Base-by-base conservation (phyloP, 192 early-diverging fungal species). In the Coemansia sp. region DNA sequence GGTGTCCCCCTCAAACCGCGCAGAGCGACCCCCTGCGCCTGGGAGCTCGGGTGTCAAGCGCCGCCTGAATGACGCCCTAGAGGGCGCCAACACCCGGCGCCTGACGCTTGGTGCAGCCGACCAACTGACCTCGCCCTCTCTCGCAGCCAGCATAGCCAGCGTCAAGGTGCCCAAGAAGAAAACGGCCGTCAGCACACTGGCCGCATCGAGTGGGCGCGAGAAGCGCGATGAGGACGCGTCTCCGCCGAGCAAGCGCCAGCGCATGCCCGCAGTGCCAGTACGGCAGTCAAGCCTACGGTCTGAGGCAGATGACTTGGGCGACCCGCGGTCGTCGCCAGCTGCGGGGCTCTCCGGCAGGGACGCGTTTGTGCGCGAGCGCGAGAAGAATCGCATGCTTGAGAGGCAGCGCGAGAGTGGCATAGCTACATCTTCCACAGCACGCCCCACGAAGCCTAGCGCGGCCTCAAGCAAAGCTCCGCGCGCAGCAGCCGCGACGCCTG, bases 111-210 rank as follows among this genome's bases (percentile, higher is more conserved):
- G 29, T 39, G 58, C 20, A 38, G 37, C 39, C 15, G 51, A 54
- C 29, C 51, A 25, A 0, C 20, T 61, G 58, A 32, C 56, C 10
- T 49, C 41, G 2, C 45, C 42, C 11, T 36, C 70, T 15, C 27
- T 65, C 20, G 70, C 70, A 11, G 45, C 45, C 31, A 59, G 58
- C 20, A 60, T 72, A 32, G 62, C 70, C n/a, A 49, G 31, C 24
- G 59, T 72, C 51, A 64, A 59, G 43, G 77, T 80, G 46, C 77
- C 77, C 12, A 80, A 80, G 53, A 80, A 80, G 65, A 60, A 61
- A 41, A 58, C 60, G 15, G 19, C 27, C 37, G 29, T 19, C 36
- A 43, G 46, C 57, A 39, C 32, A 15, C 46, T 38, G 57, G 35
- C 39, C 31, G 20, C 31, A 29, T 58, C 14, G 35, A 59, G 35